Evolutionary conservation across 2,329 filamentous ascomycete genomes (phyloP), one percentile per base, ranked within the genome.

Genomic region (Phialophora chinensis): DNA sequence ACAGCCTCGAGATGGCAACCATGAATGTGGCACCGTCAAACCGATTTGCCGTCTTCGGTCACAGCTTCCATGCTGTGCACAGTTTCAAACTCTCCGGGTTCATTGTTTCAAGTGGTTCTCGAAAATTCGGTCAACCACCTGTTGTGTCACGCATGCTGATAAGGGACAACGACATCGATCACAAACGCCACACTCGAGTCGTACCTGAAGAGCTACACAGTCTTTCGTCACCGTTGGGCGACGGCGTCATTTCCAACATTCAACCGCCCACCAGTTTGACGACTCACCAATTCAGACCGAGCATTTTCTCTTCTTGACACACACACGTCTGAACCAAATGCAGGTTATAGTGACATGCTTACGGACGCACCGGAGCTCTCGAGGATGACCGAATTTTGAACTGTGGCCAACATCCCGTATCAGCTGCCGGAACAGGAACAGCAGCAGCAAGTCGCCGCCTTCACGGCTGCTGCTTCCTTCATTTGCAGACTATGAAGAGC

Each of bases 21-120:
- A 49, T 31, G 35, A 57, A 42, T n/a, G 63, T 55, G 50, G 29
- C 53, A 59, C 56, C 17, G 38, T 61, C 52, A 49, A 38, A 55
- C 58, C 33, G 14, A 52, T 44, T 42, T 47, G 55, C 53, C 31
- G 50, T 25, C 31, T 65, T 56, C 58, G 50, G 44, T 27, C 29
- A 31, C 57, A 31, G 7, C 31, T 42, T 38, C 20, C 59, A 49
- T 61, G 58, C 29, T 29, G 63, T 56, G 50, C 20, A 35, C 58
- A 6, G 59, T 56, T 56, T 55, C 49, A 61, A n/a, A 50, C 35
- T 14, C 31, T 53, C 42, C 42, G 20, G 17, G 17, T 20, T 31
- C 44, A 25, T 61, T 52, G 42, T 29, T 29, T 61, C 58, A 57
- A 42, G 27, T 57, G 53, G 53, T 55, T 55, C 29, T 55, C 53